A percentile compares a stretch with the other conserved stretches of the same genome.
Conservation (phyloP, 108 stramenopile genomes). For the Skeletonema grethae region DNA sequence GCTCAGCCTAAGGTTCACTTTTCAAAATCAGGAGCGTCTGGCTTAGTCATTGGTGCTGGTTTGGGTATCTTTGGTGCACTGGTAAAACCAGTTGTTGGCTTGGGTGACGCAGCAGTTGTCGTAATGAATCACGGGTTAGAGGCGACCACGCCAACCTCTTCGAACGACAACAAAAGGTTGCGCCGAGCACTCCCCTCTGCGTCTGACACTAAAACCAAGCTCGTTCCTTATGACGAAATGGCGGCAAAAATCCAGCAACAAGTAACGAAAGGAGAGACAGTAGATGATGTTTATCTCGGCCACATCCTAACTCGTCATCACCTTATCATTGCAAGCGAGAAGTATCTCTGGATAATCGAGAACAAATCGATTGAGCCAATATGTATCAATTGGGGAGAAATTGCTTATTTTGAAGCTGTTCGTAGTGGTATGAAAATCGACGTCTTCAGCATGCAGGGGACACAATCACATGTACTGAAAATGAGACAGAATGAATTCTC, state of each 20-base stretch:
- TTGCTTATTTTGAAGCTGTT: slow-evolving; percentile 63
- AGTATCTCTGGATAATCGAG: slow-evolving; percentile 73
- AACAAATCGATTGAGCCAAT: slow-evolving; percentile 59
- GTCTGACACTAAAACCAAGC: slow-evolving; percentile 52
- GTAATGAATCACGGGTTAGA: slow-evolving; percentile 88
- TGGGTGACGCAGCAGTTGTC: slow-evolving; percentile 81
- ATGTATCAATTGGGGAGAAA: slow-evolving; percentile 77
- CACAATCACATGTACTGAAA: slow-evolving; percentile 65
- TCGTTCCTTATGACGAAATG: slow-evolving; percentile 70
- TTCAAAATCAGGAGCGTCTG: slow-evolving; percentile 73
- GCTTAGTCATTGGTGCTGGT: slow-evolving; percentile 77
- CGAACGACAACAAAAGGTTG: slow-evolving; percentile 60
- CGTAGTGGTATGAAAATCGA: slow-evolving; percentile 54
- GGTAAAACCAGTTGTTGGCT: slow-evolving; percentile 80
- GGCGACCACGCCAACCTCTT: slow-evolving; percentile 57
- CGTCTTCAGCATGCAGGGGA: slow-evolving; percentile 65
- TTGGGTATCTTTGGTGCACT: slow-evolving; percentile 75
- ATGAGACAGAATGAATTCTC: slow-evolving; percentile 43
- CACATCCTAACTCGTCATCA: slow-evolving; percentile 70
- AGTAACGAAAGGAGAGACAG: slow-evolving; percentile 74
- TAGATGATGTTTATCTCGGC: slow-evolving; percentile 74
- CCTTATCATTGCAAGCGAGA: slow-evolving; percentile 75
- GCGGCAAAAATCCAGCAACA: slow-evolving; percentile 81
- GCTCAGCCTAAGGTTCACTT: slow-evolving; percentile 76
- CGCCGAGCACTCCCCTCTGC: slow-evolving; percentile 64